Conservation (phyloP, 371 early-diverging fungal species). For the Mortierella polycephala region DNA sequence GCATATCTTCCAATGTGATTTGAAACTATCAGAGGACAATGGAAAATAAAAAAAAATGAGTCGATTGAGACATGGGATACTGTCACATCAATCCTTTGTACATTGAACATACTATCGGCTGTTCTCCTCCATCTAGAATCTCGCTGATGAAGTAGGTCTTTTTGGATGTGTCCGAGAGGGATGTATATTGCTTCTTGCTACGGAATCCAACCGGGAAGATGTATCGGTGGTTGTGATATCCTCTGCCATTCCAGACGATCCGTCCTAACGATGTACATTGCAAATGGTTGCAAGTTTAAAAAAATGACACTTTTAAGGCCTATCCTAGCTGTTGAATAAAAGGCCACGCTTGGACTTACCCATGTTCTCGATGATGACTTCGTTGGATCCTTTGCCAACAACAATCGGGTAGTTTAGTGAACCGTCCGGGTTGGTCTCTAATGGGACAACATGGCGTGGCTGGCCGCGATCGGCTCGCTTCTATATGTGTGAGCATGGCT, state of each 20-base stretch:
- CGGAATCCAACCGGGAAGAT: constrained; percentile 61
- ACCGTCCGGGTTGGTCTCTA: constrained; percentile 54
- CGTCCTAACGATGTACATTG: constrained; percentile 24
- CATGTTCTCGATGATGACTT: constrained; percentile 63
- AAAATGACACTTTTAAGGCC: not conserved
- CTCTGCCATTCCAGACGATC: constrained; percentile 58
- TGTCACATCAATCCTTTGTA: too few relatives aligned
- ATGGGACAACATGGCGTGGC: constrained; percentile 53
- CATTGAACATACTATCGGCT: constrained; percentile 53
- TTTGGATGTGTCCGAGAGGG: constrained; percentile 54
- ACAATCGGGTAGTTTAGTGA: constrained; percentile 61
- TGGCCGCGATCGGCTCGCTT: constrained; percentile 57
- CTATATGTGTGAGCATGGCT: constrained; percentile 13
- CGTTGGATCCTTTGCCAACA: constrained; percentile 66
- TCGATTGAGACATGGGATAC: not conserved
- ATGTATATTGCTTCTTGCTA: constrained; percentile 58
- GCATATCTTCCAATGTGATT: constrained; percentile 59
- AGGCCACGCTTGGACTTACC: constrained; percentile 27
- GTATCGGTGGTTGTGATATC: constrained; percentile 60
- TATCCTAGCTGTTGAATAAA: too few relatives aligned
- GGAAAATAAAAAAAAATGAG: not conserved
- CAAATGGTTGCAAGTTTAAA: not conserved
- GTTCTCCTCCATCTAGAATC: constrained; percentile 59
- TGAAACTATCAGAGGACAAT: constrained; percentile 44
- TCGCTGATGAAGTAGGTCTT: constrained; percentile 59